A percentile compares a stretch with the other conserved stretches of the same genome.
These are phyloP conservation scores for Olyra latifolia DNA, from an alignment of 176 grass and related monocot species.

Conservation along the genomic window DNA sequence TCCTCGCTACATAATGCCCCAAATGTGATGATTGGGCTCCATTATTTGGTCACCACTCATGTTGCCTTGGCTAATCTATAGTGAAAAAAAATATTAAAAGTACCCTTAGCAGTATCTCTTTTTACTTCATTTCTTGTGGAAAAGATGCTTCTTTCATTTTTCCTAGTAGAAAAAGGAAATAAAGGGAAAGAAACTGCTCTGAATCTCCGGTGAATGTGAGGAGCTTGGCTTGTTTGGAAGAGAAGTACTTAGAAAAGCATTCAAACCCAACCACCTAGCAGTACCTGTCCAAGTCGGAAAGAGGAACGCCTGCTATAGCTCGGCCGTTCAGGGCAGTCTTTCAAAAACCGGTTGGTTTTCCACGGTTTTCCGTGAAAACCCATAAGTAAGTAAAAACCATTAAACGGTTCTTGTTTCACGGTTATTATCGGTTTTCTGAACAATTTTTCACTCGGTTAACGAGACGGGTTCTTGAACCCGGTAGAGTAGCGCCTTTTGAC, in stretches of 20 bases:
- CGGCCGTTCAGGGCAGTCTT: too few species aligned
- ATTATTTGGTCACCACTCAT: slow-evolving; percentile 31
- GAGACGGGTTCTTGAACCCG: too few species aligned
- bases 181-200: background rate
- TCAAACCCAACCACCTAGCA: slow-evolving; percentile 18
- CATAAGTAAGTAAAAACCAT: too few species aligned
- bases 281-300: background rate
- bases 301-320: background rate
- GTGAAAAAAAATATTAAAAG: background rate
- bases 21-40: slow-evolving; percentile 26
- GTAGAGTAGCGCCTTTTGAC: too few species aligned
- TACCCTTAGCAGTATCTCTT: too few species aligned
- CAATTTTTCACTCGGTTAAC: too few species aligned
- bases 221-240: background rate
- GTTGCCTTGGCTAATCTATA: background rate
- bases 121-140: background rate
- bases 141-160: slow-evolving; percentile 4
- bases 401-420: too few species aligned
- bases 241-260: slow-evolving; percentile 14
- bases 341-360: too few species aligned
- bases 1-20: background rate
- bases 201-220: slow-evolving; percentile 25
- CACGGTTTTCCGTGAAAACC: too few species aligned
- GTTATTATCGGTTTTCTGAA: too few species aligned
- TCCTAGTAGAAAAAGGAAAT: background rate